Percentiles rank a stretch among this genome's conserved stretches.
Evolutionary conservation across 352 stramenopile species (phyloP).

Genomic region (Phytophthora pinifolia): DNA sequence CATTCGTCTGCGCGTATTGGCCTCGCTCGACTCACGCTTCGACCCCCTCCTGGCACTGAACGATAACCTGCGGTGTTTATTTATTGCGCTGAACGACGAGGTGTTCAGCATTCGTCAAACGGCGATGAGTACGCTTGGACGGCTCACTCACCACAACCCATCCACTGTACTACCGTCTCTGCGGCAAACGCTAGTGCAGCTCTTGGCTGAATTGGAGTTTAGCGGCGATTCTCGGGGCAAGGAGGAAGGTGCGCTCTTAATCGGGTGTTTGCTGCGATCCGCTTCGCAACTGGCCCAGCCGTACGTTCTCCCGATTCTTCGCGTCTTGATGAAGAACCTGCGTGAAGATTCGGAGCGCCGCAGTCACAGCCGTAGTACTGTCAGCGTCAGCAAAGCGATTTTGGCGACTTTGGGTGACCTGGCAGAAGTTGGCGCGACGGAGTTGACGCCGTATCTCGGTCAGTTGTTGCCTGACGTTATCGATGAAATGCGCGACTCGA

Average conservation of each 20-base stretch:
- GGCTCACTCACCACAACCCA: constrained; percentile 85
- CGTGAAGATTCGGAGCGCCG: constrained; percentile 75
- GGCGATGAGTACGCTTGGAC: constrained; percentile 85
- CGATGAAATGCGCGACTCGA: constrained; percentile 83
- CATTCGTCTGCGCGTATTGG: constrained; percentile 80
- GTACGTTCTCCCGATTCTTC: constrained; percentile 85
- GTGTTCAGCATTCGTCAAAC: constrained; percentile 88
- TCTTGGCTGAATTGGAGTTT: constrained; percentile 87
- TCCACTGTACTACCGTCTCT: constrained; percentile 80
- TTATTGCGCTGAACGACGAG: constrained; percentile 88
- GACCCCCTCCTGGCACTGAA: constrained; percentile 79
- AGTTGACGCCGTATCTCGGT: constrained; percentile 80
- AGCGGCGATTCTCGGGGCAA: constrained; percentile 80
- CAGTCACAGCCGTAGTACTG: constrained; percentile 70
- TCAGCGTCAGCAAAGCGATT: constrained; percentile 85
- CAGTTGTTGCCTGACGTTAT: constrained; percentile 88
- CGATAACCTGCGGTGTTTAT: constrained; percentile 83
- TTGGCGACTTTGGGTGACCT: constrained; percentile 81
- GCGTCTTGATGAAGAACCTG: constrained; percentile 87
- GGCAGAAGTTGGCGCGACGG: constrained; percentile 72
- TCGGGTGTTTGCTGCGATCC: constrained; percentile 80
- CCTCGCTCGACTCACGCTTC: constrained; percentile 80
- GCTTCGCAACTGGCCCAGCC: constrained; percentile 76
- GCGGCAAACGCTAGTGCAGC: constrained; percentile 81
- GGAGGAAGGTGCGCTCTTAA: constrained; percentile 80